Base-by-base conservation (phyloP, 2,329 filamentous ascomycete species). In the Calonectria crousiana region DNA sequence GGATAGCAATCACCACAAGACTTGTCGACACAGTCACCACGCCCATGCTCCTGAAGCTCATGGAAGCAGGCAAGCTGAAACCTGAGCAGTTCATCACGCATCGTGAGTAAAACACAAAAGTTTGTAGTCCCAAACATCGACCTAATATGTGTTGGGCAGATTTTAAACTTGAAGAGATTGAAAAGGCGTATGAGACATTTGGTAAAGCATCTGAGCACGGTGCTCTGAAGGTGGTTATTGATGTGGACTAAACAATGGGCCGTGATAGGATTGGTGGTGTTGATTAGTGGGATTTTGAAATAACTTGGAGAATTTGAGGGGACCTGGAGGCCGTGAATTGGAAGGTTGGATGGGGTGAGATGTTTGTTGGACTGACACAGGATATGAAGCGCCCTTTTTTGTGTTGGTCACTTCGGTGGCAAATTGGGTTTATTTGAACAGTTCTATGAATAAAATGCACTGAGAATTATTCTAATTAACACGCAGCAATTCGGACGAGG, bases 31-130 rank as follows among this genome's bases (percentile, higher is more conserved):
- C 87, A 0, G 83, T 84, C 3, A 87, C 88, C 0, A 88, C 86
- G 13, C 87, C 88, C 0, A 88, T 88, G 85, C 80, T 90, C 18
- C 75, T 89, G n/a, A 87, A 86, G 75, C 80, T 89, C 14, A 85
- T 87, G 16, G 77, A 83, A 32, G 81, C 87, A 0, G 84, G 85
- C 13, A 86, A 84, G 60, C 74, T 89, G 14, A 81, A 87, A 34
- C 85, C 86, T 6, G 79, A 81, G 0, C 81, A 84, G 70, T 80
- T 89, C 20, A 86, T 89, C 51, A 89, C 87, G 1, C 87, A 90
- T 75, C 80, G 84, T 87, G 30, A 49, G 60, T 34, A 5, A 32
- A 32, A 32, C 4, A 10, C 18, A 3, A 3, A 8, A n/a, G 0
- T 16, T 3, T 6, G 6, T n/a, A n/a, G 13, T 14, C 2, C 0